Base-by-base conservation (phyloP, 108 stramenopile species). In the Conticribra guillardii region DNA sequence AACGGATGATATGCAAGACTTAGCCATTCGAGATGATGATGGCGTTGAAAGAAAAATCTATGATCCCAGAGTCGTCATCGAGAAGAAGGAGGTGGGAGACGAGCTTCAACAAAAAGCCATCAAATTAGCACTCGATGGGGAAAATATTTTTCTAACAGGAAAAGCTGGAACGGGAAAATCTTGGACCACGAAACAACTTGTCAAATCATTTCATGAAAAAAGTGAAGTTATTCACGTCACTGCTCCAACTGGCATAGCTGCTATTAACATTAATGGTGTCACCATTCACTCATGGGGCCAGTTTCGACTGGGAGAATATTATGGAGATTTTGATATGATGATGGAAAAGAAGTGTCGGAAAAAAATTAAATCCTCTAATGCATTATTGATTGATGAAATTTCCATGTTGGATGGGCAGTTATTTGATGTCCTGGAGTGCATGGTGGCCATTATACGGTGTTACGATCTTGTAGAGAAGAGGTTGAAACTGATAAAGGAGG, bases 181-280 rank as follows among this genome's bases (percentile, higher is more conserved):
- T 24, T 80, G 79, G 79, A 53, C 73, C 15, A 80, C 79, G 0
- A 73, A 73, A 33, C 65, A 58, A 15, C 73, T 83, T 41, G 44
- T 79, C 2, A 22, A 50, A 26, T 18, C 22, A 2, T 70, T 71
- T 32, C 8, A 33, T 1, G 24, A 65, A 29, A 22, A 21, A 30
- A 24, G 30, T 18, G 76, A 80, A 27, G 64, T 21, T n/a, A 63
- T 85, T 9, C 60, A 53, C 46, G 78, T 84, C 0, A 89, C 85
- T n/a, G 88, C 88, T 24, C 67, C 88, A 16, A 89, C 88, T 11
- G 88, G 85, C 0, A 76, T 83, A 19, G 84, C 88, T 0, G 88
- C 88, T 1, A 71, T 70, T 28, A 62, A 76, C 19, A 51, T 84
- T 0, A 62, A 73, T 23, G 88, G 88, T 0, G 41, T 66, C 11